Conservation (phyloP, 163 green algal species). For the Scenedesmus sp. region DNA sequence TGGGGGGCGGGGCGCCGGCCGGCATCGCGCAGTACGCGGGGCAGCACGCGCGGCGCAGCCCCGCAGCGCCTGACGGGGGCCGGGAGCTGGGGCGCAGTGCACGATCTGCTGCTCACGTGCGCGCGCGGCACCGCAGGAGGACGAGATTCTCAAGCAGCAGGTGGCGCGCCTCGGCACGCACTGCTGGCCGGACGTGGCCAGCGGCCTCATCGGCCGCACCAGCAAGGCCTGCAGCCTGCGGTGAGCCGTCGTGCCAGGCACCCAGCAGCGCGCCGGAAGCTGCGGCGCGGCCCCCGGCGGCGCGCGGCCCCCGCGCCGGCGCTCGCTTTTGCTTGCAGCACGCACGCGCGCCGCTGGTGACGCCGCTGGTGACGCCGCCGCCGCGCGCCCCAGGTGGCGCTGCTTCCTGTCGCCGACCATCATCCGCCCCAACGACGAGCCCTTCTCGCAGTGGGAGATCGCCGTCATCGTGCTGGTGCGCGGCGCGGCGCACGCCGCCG, state of each 20-base stretch:
- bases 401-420: slow-evolving; percentile 41
- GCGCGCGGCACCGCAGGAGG: slow-evolving; percentile 23
- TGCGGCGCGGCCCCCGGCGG: no score
- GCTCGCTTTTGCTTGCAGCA: not conserved
- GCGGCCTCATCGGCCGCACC: slow-evolving; percentile 27
- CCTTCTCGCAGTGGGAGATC: slow-evolving; percentile 46
- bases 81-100: no score
- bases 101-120: no score
- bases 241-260: not conserved
- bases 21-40: no score
- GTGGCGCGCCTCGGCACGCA: slow-evolving; percentile 39
- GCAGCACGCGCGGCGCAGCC: no score
- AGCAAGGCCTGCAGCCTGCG: slow-evolving; percentile 42
- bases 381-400: slow-evolving; percentile 44
- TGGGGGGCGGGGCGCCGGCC: no score
- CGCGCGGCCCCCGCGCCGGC: not conserved
- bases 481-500: no score
- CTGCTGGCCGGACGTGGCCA: slow-evolving; percentile 41
- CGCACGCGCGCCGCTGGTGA: no score
- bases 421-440: slow-evolving; percentile 34
- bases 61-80: no score
- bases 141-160: slow-evolving; percentile 32
- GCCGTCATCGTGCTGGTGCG: slow-evolving; percentile 44
- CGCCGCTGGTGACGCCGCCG: no score
- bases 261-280: no score